Evolutionary conservation across 768 basidiomycete genomes (phyloP).

Genomic region (Termitomyces sp.): DNA sequence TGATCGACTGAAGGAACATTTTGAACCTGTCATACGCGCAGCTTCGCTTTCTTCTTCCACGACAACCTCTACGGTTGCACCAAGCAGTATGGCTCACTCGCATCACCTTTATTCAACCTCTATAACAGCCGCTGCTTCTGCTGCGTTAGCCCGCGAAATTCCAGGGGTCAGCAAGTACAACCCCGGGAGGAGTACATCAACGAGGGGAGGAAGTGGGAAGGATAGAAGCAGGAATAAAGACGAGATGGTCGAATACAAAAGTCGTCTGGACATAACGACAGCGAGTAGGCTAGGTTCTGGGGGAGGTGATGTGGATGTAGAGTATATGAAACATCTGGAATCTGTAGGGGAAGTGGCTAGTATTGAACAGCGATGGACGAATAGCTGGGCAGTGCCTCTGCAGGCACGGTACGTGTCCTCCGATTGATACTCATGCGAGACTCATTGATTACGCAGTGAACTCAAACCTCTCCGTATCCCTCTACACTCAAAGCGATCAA

Average conservation of each 20-base stretch:
- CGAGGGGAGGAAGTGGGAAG: constrained; percentile 42
- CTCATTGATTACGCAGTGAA: constrained; percentile 43
- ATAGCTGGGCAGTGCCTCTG: constrained; percentile 69
- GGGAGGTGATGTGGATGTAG: constrained; percentile 65
- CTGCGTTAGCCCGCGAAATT: constrained; percentile 83
- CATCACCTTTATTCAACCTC: constrained; percentile 75
- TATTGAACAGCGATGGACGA: constrained; percentile 77
- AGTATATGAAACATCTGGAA: constrained; percentile 63
- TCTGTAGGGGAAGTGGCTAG: constrained; percentile 56
- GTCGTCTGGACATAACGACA: constrained; percentile 58
- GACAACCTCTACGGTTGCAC: constrained; percentile 35
- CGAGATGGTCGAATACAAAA: constrained; percentile 74
- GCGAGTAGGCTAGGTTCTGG: constrained; percentile 50
- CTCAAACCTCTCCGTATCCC: constrained; percentile 87
- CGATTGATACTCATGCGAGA: not conserved
- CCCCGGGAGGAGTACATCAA: constrained; percentile 42
- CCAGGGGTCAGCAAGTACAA: constrained; percentile 79
- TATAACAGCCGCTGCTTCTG: constrained; percentile 86
- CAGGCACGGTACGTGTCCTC: constrained; percentile 50
- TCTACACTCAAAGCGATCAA: constrained; percentile 88
- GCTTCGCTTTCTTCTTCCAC: constrained; percentile 69
- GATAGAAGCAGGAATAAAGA: constrained; percentile 68
- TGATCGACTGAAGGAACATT: constrained; percentile 93
- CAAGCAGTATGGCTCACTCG: constrained; percentile 50
- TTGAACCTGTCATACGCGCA: constrained; percentile 91